Conservation (phyloP, 176 grass and related monocot genomes). For the Paspalum notatum region DNA sequence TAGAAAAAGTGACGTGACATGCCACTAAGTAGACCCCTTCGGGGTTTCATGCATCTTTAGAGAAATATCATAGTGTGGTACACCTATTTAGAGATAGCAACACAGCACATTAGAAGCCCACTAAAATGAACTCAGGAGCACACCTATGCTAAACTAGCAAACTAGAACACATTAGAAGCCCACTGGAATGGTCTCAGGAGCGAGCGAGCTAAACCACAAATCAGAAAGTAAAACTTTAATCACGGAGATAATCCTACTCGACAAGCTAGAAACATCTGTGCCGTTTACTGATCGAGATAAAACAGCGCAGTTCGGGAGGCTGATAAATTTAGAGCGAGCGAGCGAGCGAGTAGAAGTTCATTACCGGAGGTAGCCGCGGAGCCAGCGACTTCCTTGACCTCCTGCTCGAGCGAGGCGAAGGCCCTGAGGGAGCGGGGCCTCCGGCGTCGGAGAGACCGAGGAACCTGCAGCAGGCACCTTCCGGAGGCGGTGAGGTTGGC, state of each 20-base stretch:
- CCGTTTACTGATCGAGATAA: neutral
- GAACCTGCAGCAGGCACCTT: conserved; percentile 27
- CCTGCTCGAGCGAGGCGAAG: conserved; percentile 53
- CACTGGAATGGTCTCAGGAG: too few species aligned
- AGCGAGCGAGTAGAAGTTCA: neutral
- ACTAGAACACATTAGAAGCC: too few species aligned
- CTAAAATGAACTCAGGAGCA: neutral
- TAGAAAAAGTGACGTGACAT: too few species aligned
- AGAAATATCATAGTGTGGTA: too few species aligned
- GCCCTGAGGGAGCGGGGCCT: conserved; percentile 40
- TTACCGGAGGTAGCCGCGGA: conserved; percentile 43
- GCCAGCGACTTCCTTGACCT: conserved; percentile 51
- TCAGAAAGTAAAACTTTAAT: neutral
- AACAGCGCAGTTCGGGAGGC: neutral
- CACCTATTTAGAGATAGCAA: too few species aligned
- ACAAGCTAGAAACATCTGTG: neutral
- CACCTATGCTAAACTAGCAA: neutral
- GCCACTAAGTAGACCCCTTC: too few species aligned
- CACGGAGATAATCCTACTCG: neutral
- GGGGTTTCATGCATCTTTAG: too few species aligned
- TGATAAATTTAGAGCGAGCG: neutral
- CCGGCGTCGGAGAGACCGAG: conserved; percentile 23
- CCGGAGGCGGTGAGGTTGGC: neutral
- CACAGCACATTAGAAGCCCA: neutral
- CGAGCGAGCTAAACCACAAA: neutral